Evolutionary conservation across 2,329 filamentous ascomycete genomes (phyloP), one percentile per base, ranked within the genome.

Genomic region (Claviceps arundinis): DNA sequence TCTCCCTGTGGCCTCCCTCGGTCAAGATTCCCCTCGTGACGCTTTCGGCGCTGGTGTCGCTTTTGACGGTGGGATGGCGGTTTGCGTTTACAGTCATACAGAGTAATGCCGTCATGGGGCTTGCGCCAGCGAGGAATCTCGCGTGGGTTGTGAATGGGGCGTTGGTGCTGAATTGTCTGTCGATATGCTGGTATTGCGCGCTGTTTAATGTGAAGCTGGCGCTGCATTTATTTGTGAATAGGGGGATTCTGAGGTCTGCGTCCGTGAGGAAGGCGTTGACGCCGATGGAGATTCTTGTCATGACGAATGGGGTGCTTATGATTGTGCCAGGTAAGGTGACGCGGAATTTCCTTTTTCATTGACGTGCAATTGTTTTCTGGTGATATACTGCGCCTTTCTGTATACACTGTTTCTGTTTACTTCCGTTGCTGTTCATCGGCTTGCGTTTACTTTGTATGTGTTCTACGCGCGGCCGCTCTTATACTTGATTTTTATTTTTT

Each of bases 221-320:
- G 48, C 57, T 65, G 19, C 77, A 80, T 58, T 67, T 80, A 54
- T 61, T 69, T 44, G 60, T 64, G 8, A 74, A 74, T 56, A 66
- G 74, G 26, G 72, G 70, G 47, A 61, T 80, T 6, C 65, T 80
- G 1, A 70, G 71, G 1, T 64, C 46, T 0, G 37, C 17, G 1
- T 37, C 46, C 4, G 7, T 37, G 34, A 24, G 19, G 13, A 65
- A 65, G 48, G 63, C 68, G 0, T 59, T 80, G 41, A 73, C 64
- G 0, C 70, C 75, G 5, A 74, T 80, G 68, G 77, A 81, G 57
- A 70, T 77, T 7, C 65, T 80, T 24, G 68, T 78, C 49, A 73
- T 78, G 58, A 75, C 75, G 48, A 80, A 80, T 40, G 76, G 75
- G 11, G 56, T 78, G 1, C 64, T 81, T 51, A 80, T 80, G 77